A percentile compares a stretch with the other conserved stretches of the same genome.
These are phyloP conservation scores for Closterium sp. DNA, from an alignment of 139 green algal genomes.

Conservation along the genomic window DNA sequence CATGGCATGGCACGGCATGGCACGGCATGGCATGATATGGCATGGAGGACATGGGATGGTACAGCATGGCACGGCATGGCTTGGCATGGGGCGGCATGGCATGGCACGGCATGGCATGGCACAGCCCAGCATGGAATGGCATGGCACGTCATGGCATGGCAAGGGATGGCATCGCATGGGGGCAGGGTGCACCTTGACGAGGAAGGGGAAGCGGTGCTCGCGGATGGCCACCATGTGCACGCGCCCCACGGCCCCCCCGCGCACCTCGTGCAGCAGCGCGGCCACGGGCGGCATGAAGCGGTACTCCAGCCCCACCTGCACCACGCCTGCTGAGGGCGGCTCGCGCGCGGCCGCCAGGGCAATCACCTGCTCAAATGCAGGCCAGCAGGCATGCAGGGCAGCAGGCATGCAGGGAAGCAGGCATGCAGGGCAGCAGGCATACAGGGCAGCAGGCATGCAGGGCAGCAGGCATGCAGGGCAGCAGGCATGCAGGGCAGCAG, in stretches of 20 bases:
- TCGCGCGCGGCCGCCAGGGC: neutral
- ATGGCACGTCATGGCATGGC: neutral
- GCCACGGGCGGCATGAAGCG: conserved; percentile 41
- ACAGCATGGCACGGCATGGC: neutral
- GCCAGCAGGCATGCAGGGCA: too few species aligned
- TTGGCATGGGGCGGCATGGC: neutral
- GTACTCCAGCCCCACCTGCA: conserved; percentile 48
- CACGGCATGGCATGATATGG: too few species aligned
- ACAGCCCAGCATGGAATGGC: neutral
- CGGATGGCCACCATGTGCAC: conserved; percentile 42
- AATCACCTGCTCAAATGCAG: conserved; percentile 16
- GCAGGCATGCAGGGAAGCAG: neutral
- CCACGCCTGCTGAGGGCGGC: neutral
- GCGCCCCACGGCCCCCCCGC: conserved; percentile 7
- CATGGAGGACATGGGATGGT: neutral
- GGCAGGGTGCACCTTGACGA: conserved; percentile 22
- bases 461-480: neutral
- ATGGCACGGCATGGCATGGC: neutral
- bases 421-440: too few species aligned
- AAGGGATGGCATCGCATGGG: neutral
- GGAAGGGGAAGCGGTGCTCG: conserved; percentile 43
- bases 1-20: neutral
- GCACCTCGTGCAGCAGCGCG: conserved; percentile 14
- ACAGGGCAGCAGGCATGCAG: neutral
- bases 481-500: too few species aligned